These are phyloP conservation scores for Claviceps fusiformis DNA, from an alignment of 2,329 filamentous ascomycete genomes.

Conservation along the genomic window DNA sequence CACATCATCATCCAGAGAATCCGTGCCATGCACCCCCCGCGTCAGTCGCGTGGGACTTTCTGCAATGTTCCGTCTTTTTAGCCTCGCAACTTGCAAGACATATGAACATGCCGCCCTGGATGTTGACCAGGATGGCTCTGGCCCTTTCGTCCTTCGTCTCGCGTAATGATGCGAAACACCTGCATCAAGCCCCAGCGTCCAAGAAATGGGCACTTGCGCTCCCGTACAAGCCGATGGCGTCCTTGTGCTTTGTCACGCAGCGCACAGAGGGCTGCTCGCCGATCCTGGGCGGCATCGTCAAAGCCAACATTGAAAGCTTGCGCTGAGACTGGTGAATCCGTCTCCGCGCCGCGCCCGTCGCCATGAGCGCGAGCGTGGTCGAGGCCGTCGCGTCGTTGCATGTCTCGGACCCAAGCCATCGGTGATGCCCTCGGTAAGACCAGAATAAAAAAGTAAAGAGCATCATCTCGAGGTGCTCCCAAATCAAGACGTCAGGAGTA, in stretches of 20 bases:
- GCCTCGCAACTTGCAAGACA: too few species aligned
- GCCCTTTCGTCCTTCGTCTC: conserved; percentile 61
- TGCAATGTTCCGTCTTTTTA: too few species aligned
- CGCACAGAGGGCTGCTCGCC: conserved; percentile 26
- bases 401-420: neutral
- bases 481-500: conserved; percentile 10
- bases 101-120: conserved; percentile 27
- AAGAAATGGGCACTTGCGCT: conserved; percentile 71
- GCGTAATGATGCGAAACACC: conserved; percentile 60
- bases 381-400: conserved; percentile 8
- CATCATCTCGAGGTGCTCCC: too few species aligned
- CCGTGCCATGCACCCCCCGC: too few species aligned
- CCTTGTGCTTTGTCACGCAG: conserved; percentile 27
- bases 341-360: conserved; percentile 9
- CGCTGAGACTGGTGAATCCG: conserved; percentile 19
- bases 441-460: too few species aligned
- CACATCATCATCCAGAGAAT: too few species aligned
- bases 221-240: conserved; percentile 56
- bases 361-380: neutral
- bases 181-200: conserved; percentile 72
- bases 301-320: conserved; percentile 32
- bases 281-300: conserved; percentile 31
- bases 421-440: too few species aligned
- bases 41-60: too few species aligned
- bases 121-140: conserved; percentile 49